Evolutionary conservation across 2,329 filamentous ascomycete genomes (phyloP), one percentile per base, ranked within the genome.

Genomic region (Aspergillus transmontanensis): DNA sequence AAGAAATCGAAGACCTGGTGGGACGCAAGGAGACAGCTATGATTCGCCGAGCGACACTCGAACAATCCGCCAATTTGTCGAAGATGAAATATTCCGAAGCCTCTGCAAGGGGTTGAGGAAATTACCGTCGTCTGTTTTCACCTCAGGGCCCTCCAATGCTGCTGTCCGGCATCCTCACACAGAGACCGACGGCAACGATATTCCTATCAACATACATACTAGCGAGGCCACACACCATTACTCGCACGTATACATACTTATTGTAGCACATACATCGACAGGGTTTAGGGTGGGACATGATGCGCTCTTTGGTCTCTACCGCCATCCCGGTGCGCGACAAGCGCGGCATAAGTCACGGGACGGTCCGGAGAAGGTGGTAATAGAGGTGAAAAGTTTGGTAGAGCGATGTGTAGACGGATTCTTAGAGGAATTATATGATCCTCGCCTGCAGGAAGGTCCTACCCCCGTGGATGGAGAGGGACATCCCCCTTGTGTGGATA

Each of bases 251-350:
- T 88, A 87, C 61, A 70, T 88, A 23, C 78, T 89, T 19, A 74
- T 88, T 16, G 82, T 87, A 14, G 85, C 85, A 1, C 83, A 83
- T 28, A 83, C 80, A 1, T 75, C 76, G 0, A 80, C 76, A 0
- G 81, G 82, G 1, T 80, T 83, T 63, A 79, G 75, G 36, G 75
- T 88, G 12, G 86, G 82, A 2, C 72, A 81, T 4, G 85, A 88
- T 68, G 81, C 78, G 67, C 75, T 87, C 1, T 82, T 81, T 51
- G 79, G 81, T 26, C 66, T 41, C 65, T 65, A 55, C 4, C 30
- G 45, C 28, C 23, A 23, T 48, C 53, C 50, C 59, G 60, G 53
- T 58, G 59, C 26, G 32, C 65, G 54, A 26, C 36, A 56, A 63
- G 64, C 45, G 51, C 59, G 30, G 41, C 58, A 26, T 41, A 46